Evolutionary conservation across 306 rosid genomes (phyloP).

Genomic region (Senna siamea): DNA sequence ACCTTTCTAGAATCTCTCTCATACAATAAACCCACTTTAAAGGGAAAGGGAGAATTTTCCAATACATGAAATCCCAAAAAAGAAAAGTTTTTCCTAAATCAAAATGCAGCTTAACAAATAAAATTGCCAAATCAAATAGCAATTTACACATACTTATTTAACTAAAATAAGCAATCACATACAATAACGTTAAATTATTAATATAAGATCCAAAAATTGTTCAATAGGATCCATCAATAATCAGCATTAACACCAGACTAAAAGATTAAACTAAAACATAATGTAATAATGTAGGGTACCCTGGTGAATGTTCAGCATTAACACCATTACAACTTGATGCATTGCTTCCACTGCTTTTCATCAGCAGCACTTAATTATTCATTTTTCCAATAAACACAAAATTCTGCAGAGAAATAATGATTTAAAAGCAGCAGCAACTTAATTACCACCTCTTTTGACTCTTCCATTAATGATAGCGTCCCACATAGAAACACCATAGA

Average conservation of each 20-base stretch:
- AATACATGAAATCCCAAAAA: background rate
- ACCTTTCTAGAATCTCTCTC: background rate
- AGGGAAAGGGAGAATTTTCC: background rate
- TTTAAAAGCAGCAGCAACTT: conserved; percentile 58
- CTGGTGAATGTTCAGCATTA: too few species aligned
- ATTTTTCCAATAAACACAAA: too few species aligned
- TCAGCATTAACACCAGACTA: too few species aligned
- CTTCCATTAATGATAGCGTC: conserved; percentile 74
- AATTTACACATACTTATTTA: background rate
- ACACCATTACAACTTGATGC: too few species aligned
- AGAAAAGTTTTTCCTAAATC: background rate
- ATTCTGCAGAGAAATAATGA: too few species aligned
- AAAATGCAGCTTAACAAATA: background rate
- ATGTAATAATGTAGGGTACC: too few species aligned
- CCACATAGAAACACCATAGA: conserved; percentile 72
- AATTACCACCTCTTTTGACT: conserved; percentile 69
- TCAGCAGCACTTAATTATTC: too few species aligned
- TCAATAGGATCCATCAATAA: background rate
- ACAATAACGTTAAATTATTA: too few species aligned
- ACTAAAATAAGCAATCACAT: background rate
- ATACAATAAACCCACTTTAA: background rate
- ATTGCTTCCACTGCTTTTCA: too few species aligned
- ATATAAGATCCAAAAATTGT: too few species aligned
- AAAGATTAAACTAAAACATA: too few species aligned
- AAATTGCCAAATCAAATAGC: background rate